Evolutionary conservation across 1,139 yeast species (phyloP).

Genomic region (Kodamaea arcana): DNA sequence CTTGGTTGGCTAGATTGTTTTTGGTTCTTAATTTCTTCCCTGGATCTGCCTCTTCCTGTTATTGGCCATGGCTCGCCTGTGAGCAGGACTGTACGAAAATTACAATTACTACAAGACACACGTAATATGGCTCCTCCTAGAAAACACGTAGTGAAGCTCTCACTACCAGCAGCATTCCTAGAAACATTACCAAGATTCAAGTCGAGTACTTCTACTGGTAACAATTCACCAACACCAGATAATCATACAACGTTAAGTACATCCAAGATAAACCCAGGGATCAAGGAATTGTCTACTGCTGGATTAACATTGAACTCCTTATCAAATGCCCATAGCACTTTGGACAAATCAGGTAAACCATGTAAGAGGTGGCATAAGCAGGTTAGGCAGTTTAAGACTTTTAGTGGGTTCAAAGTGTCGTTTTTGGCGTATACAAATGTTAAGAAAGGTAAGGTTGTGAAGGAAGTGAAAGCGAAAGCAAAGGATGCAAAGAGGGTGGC

Average conservation of each 20-base stretch:
- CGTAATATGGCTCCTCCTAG: constrained; percentile 28
- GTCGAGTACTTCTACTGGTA: constrained; percentile 11
- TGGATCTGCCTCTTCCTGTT: too few species aligned
- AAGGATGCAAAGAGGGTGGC: constrained; percentile 5
- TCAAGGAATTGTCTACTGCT: constrained; percentile 40
- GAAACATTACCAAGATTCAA: constrained; percentile 32
- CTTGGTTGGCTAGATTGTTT: too few species aligned
- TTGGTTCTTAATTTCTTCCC: too few species aligned
- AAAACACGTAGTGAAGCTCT: constrained; percentile 31
- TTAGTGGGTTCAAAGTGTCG: constrained; percentile 51
- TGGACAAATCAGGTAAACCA: constrained; percentile 50
- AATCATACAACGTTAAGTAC: constrained; percentile 14
- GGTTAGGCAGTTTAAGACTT: constrained; percentile 47
- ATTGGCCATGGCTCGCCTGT: too few species aligned
- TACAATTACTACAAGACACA: too few species aligned
- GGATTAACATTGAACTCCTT: constrained; percentile 41
- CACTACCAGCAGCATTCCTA: constrained; percentile 27
- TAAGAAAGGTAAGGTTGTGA: constrained; percentile 4
- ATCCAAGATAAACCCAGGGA: constrained; percentile 37
- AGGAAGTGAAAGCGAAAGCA: constrained; percentile 2
- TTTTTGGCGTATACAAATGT: constrained; percentile 35
- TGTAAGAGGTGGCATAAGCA: constrained; percentile 50
- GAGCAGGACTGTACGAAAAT: too few species aligned
- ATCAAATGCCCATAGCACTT: constrained; percentile 24
- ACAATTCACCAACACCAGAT: constrained; percentile 22